Conservation (phyloP, 202 grass and related monocot species). For the Zoysia matrella region DNA sequence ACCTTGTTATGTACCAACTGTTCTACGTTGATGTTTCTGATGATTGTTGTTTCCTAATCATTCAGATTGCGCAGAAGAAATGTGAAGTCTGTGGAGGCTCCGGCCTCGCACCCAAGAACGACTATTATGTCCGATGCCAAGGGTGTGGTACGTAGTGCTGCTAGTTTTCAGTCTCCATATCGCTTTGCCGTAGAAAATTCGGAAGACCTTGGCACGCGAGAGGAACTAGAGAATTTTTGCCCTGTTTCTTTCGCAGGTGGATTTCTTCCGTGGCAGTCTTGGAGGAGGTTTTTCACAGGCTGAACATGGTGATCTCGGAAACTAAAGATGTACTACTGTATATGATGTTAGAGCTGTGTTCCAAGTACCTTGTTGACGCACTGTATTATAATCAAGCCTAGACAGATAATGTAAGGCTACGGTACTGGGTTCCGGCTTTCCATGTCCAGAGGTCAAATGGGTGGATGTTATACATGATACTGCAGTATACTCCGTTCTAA, state of each 20-base stretch:
- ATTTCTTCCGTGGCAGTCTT: slow-evolving; percentile 95
- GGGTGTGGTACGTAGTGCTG: slow-evolving; percentile 68
- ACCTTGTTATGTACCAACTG: neutral
- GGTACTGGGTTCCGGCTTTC: no score
- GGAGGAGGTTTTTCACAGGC: slow-evolving; percentile 89
- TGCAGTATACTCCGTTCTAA: no score
- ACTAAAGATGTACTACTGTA: no score
- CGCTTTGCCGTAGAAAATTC: neutral
- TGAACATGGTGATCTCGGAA: slow-evolving; percentile 39
- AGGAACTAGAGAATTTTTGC: neutral
- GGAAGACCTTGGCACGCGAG: neutral
- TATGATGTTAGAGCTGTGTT: no score
- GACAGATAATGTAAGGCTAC: no score
- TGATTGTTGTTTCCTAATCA: neutral
- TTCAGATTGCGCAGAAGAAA: slow-evolving; percentile 74
- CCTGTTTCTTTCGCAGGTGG: slow-evolving; percentile 55
- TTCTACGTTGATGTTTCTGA: neutral
- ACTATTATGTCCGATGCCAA: slow-evolving; percentile 73
- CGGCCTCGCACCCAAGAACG: slow-evolving; percentile 65
- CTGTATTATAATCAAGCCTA: no score
- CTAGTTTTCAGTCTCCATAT: slow-evolving; percentile 20
- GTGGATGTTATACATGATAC: no score
- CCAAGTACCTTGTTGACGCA: no score
- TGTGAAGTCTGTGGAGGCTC: slow-evolving; percentile 84
- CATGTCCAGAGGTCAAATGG: no score